Base-by-base conservation (phyloP, 2,329 filamentous ascomycete species). In the Ceratocystis diversiconidia region DNA sequence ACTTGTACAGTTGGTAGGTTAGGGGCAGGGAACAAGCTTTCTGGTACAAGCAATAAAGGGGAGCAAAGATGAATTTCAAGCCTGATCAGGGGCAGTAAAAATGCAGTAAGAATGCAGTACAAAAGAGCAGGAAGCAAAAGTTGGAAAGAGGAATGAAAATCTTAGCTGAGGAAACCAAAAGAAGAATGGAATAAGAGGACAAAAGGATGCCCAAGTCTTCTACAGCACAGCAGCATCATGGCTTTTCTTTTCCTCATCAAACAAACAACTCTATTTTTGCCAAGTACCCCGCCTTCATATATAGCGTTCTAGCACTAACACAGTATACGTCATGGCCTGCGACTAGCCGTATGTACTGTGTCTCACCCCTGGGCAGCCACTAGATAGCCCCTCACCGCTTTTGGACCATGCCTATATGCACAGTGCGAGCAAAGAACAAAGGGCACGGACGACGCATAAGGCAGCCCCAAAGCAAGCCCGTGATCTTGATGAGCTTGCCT, bases 211-310 rank as follows among this genome's bases (percentile, higher is more conserved):
- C n/a, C 55, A 59, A 36, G 55, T 17, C 55, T 32, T 15, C 6
- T n/a, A 28, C 10, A 19, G 22, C 28, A 36, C 48, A 28, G 28
- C 28, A n/a, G 8, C 55, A 59, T 59, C 55, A 36, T 19, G 25
- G 55, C 55, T 36, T 30, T 41, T 41, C 36, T 41, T 17, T 59
- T 59, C 55, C 55, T 59, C 8, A 25, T 52, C 19, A 12, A 52
- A 52, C 52, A 15, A 52, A 8, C 22, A 52, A n/a, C 22, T n/a
- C 8, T 57, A 15, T 59, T 59, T 30, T 32, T 36, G 55, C 55
- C 55, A 59, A 10, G 30, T 59, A 59, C 55, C 55, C 55, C 55
- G 55, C 55, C 55, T 59, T 59, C 25, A 30, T 32, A 59, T 32
- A 36, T 17, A 17, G 55, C 30, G 17, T 17, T 59, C 32, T 36